Base-by-base conservation (phyloP, 441 rosid genomes). In the Dalechampia spathulata region DNA sequence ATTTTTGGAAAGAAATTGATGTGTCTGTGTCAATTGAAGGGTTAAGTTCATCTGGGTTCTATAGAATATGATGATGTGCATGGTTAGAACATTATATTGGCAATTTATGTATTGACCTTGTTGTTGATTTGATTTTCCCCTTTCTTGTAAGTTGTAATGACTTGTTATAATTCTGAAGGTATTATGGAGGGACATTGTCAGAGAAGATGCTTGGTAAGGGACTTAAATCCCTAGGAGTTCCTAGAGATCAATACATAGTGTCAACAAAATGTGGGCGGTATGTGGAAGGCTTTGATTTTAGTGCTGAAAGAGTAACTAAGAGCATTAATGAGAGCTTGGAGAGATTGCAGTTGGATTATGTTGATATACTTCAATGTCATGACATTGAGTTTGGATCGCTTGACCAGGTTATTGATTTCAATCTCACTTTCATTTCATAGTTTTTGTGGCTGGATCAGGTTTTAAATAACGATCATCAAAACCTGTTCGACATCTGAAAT, bases 191-290 rank as follows among this genome's bases (percentile, higher is more conserved):
- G 38, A 86, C 97, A 15, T 71, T 92, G 42, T 85, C 96, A 0
- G 97, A 92, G 81, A 92, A 76, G 75, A 74, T 86, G 90, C 96
- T 91, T 55, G 96, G 96, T 34, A 78, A 72, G 80, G 85, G 78
- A 36, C 83, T 92, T 7, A 89, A 85, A 76, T 88, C 96, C 63
- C 67, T 84, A 15, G 86, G 85, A 42, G 82, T 69, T 12, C 90
- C 89, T 0, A 80, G 97, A 74, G 66, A 72, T 55, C 82, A 85
- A 50, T 89, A 85, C 47, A 64, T 92, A 51, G 96, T 92, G 50
- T 86, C 97, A 1, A 92, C 96, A 1, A 87, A 89, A 53, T 92
- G 95, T 69, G 99, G 97, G 25, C 58, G 97, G 47, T 92, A 92
- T 36, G 16, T 15, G 27, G 90, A 85, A 57, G 92, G 99, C 50